Conservation (phyloP, 768 basidiomycete species). For the Mycena belliarum region DNA sequence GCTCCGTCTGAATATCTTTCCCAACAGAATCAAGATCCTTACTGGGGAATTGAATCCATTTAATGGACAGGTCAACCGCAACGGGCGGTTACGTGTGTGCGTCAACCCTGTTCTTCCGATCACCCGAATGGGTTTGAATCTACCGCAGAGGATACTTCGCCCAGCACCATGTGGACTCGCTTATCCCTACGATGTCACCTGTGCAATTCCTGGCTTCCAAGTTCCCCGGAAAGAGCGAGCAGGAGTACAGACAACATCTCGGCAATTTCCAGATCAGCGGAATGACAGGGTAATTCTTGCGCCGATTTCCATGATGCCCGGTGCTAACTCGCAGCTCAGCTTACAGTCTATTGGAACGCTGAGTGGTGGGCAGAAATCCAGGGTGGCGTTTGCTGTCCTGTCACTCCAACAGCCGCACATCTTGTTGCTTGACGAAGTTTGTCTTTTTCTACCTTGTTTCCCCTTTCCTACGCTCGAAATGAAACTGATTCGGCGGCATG, state of each 20-base stretch:
- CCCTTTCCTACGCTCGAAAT: background rate
- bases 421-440: constrained; percentile 88
- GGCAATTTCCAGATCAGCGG: constrained; percentile 98
- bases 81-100: constrained; percentile 88
- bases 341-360: constrained; percentile 90
- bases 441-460: constrained; percentile 22
- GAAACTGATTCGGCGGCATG: constrained; percentile 10
- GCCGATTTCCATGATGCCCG: background rate
- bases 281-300: constrained; percentile 70
- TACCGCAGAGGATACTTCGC: constrained; percentile 79
- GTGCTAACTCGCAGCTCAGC: constrained; percentile 25
- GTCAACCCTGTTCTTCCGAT: background rate
- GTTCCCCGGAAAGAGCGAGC: constrained; percentile 93
- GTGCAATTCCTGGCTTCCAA: constrained; percentile 91
- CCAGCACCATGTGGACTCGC: constrained; percentile 94
- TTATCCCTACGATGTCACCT: constrained; percentile 82
- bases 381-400: constrained; percentile 88
- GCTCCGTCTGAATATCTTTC: constrained; percentile 8
- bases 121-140: background rate
- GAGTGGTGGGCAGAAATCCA: constrained; percentile 94
- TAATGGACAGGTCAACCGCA: constrained; percentile 81
- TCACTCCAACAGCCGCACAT: constrained; percentile 91
- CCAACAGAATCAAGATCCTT: constrained; percentile 81
- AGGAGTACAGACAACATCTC: constrained; percentile 93
- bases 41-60: constrained; percentile 80